Percentiles rank a stretch among this genome's conserved stretches.
phyloP scores from a whole-genome alignment of 805 yeast genomes.

The Candida koratica region DNA sequence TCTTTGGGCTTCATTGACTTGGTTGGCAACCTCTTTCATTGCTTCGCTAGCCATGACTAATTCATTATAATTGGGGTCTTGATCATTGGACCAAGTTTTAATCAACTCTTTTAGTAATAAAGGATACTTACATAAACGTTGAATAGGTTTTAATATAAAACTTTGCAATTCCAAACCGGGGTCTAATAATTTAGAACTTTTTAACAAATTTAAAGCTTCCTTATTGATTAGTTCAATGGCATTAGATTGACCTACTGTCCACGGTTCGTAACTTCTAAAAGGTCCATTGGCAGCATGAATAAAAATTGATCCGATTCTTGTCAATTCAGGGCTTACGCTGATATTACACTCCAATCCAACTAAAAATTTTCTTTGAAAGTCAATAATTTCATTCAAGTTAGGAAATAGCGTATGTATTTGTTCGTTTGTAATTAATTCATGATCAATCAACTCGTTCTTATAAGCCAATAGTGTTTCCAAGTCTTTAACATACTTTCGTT shows the following conservation, averaged over 20 bases:
- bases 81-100: slow-evolving; percentile 44
- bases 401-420: slow-evolving; percentile 82
- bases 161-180: slow-evolving; percentile 88
- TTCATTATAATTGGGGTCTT: slow-evolving; percentile 48
- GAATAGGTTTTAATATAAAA: slow-evolving; percentile 89
- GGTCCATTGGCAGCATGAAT: slow-evolving; percentile 75
- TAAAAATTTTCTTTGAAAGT: slow-evolving; percentile 85
- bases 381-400: slow-evolving; percentile 74
- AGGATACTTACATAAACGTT: slow-evolving; percentile 94
- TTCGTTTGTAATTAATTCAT: slow-evolving; percentile 71
- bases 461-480: slow-evolving; percentile 69
- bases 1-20: slow-evolving; percentile 91
- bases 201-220: slow-evolving; percentile 54
- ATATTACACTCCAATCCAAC: slow-evolving; percentile 88
- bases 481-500: slow-evolving; percentile 89
- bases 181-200: slow-evolving; percentile 59
- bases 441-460: slow-evolving; percentile 59
- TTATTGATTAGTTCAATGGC: slow-evolving; percentile 76
- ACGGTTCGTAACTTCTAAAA: slow-evolving; percentile 86
- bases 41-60: slow-evolving; percentile 65
- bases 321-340: slow-evolving; percentile 65
- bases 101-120: slow-evolving; percentile 70
- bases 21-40: slow-evolving; percentile 78
- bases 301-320: slow-evolving; percentile 85
- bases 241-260: slow-evolving; percentile 86